These are phyloP conservation scores for Boechera retrofracta DNA, from an alignment of 345 rosid species.

Conservation along the genomic window DNA sequence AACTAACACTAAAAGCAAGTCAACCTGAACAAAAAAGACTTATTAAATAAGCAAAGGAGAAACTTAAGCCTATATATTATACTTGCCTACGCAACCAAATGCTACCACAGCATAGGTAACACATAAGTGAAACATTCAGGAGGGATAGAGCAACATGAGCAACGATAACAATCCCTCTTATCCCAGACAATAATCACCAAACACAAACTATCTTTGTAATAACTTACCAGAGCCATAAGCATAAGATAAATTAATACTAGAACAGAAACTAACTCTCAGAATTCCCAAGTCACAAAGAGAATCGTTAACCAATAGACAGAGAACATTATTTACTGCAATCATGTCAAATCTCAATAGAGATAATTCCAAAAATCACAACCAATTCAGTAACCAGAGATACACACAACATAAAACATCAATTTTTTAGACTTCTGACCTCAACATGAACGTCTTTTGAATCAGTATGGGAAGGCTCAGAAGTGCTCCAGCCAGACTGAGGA, in stretches of 20 bases:
- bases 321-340: background rate
- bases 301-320: background rate
- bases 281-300: slow-evolving; percentile 8
- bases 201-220: background rate
- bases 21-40: background rate
- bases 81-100: slow-evolving; percentile 7
- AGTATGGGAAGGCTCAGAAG: slow-evolving; percentile 38
- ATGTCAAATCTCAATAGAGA: background rate
- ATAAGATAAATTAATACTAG: background rate
- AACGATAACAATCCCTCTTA: background rate
- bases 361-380: background rate
- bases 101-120: background rate
- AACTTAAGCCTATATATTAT: background rate
- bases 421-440: slow-evolving; percentile 43
- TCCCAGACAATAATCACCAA: background rate
- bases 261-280: slow-evolving; percentile 6
- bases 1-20: background rate
- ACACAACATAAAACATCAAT: background rate
- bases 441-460: slow-evolving; percentile 44
- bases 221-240: background rate
- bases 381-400: background rate
- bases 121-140: background rate
- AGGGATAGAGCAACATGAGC: background rate
- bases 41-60: background rate
- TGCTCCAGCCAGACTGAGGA: slow-evolving; percentile 49